Evolutionary conservation across 2,329 filamentous ascomycete species (phyloP), one percentile per base, ranked within the genome.

Genomic region (Sporothrix phasma): DNA sequence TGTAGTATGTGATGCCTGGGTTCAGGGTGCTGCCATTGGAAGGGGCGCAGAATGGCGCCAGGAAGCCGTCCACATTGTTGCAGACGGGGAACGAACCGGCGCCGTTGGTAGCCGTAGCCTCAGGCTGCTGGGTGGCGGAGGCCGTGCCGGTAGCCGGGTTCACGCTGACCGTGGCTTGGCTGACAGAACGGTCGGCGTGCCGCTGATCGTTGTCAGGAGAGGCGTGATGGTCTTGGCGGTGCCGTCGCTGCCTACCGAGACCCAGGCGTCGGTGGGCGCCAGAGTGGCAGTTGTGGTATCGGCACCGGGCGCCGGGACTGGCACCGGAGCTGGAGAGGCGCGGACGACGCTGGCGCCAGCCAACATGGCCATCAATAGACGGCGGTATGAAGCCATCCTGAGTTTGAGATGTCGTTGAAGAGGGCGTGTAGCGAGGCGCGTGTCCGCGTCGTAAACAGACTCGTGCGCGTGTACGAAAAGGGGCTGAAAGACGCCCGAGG

Each of bases 21-120:
- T 76, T 76, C 26, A 84, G 72, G 8, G 75, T 75, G 62, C 76
- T 76, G 64, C 77, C 77, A 17, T 72, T 69, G 8, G 73, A 70
- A 0, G 83, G 83, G 15, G 74, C 72, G 71, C 83, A 85, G 68
- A 84, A 83, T 0, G 83, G 83, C 64, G 77, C 79, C 64, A 75
- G 70, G 17, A 72, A 70, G 37, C 78, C 80, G 56, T 82, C 75
- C 49, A 70, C 70, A 70, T 83, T 83, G 70, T 73, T 70, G 72
- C 82, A 84, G 26, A 77, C 71, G 15, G 77, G 71, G 68, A 84
- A 84, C n/a, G 77, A 76, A 54, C 81, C 81, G 60, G 75, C 72
- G 60, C 76, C 77, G 59, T 75, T 72, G 29, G 75, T 75, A 34
- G 78, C 76, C 8, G 77, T 79, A 26, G 79, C 78, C 62, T 76